Evolutionary conservation across 2,329 filamentous ascomycete species (phyloP).

Genomic region (Fusarium sp.): DNA sequence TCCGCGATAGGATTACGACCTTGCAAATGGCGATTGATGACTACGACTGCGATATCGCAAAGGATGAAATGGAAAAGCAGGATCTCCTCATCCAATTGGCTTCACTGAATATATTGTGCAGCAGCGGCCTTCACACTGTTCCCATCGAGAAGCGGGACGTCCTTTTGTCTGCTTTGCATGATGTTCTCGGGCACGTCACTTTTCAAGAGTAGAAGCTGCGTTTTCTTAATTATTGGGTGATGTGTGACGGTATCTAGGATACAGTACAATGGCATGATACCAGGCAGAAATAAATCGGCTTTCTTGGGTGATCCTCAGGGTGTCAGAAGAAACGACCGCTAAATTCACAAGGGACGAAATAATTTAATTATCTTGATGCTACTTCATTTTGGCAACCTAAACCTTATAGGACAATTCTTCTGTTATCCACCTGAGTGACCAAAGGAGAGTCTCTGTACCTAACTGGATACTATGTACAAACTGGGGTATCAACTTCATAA

Average conservation of each 20-base stretch:
- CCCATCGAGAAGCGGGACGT: not conserved
- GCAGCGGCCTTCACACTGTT: not conserved
- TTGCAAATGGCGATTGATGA: not conserved
- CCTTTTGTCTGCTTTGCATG: not conserved
- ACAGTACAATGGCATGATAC: not conserved
- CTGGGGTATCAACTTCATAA: conserved; percentile 15
- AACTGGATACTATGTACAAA: conserved; percentile 5
- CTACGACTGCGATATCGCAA: not conserved
- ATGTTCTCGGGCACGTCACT: not conserved
- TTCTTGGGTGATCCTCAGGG: too few relatives aligned
- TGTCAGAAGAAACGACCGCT: not conserved
- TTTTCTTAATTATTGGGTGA: too few relatives aligned
- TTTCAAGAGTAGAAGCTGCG: too few relatives aligned
- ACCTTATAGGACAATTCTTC: not conserved
- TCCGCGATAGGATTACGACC: not conserved
- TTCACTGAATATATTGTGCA: not conserved
- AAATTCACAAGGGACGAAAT: not conserved
- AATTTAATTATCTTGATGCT: too few relatives aligned
- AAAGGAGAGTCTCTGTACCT: not conserved
- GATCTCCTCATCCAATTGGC: not conserved
- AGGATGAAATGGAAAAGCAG: not conserved
- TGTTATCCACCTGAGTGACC: too few relatives aligned
- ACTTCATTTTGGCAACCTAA: not conserved
- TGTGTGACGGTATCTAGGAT: too few relatives aligned
- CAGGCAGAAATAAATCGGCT: too few relatives aligned